phyloP scores from a whole-genome alignment of 257 asterid genomes.

The Gentiana straminea region DNA sequence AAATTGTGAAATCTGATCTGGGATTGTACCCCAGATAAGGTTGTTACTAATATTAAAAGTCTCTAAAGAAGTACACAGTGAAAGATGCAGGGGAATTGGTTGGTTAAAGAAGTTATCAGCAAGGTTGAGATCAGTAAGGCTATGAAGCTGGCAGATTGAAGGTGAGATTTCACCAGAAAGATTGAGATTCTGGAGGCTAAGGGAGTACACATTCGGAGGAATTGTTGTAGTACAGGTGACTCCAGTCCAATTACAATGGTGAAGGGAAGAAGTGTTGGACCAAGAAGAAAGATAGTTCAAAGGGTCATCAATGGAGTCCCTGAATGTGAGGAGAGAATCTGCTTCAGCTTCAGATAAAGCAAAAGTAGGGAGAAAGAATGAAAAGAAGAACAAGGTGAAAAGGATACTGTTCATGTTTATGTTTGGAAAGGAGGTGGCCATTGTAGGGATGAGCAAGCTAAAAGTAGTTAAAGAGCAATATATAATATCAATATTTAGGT shows the following conservation, averaged over 20 bases:
- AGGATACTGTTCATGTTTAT: conserved; percentile 21
- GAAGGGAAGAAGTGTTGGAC: conserved; percentile 42
- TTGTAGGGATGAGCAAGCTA: background rate
- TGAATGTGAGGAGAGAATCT: conserved; percentile 59
- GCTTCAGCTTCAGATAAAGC: conserved; percentile 43
- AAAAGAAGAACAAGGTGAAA: conserved; percentile 22
- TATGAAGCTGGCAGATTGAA: conserved; percentile 40
- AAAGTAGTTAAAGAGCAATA: too few relatives aligned
- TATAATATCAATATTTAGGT: too few relatives aligned
- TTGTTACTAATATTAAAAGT: conserved; percentile 55
- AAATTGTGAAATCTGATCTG: conserved; percentile 63
- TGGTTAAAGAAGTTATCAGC: conserved; percentile 65
- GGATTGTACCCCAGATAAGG: conserved; percentile 81
- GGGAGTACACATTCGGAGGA: conserved; percentile 33
- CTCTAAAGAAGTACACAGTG: conserved; percentile 47
- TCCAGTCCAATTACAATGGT: conserved; percentile 82
- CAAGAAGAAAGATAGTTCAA: conserved; percentile 42
- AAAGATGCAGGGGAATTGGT: conserved; percentile 70
- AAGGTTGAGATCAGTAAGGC: conserved; percentile 49
- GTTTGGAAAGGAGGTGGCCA: conserved; percentile 28
- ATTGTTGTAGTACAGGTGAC: conserved; percentile 40
- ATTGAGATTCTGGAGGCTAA: conserved; percentile 53
- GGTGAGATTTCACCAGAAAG: conserved; percentile 84
- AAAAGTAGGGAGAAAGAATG: conserved; percentile 21
- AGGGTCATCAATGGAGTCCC: conserved; percentile 58